Base-by-base conservation (phyloP, 306 rosid genomes). In the Inga laurina region DNA sequence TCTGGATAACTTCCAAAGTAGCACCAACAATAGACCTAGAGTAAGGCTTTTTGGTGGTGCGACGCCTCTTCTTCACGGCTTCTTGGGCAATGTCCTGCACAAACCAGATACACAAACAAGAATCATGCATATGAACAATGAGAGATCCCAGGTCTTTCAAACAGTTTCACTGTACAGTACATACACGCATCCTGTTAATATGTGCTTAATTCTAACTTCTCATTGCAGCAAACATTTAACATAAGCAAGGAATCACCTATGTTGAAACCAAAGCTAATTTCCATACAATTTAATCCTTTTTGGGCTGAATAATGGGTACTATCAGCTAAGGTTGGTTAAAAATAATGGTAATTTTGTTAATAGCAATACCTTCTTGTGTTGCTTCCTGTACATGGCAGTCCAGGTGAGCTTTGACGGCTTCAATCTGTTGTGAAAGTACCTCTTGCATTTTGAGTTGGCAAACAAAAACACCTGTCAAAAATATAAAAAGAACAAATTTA, bases 1-100 rank as follows among this genome's bases (percentile, higher is more conserved):
- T 92, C 82, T 90, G 96, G 70, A 92, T 92, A 61, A 90, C 90
- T 86, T 92, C 96, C 81, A 90, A 76, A 44, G 96, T 90, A 56
- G 90, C 93, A 79, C 93, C 93, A 0, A 90, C 93, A 22, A 90
- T 90, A 27, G 93, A 88, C 87, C 96, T 87, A 11, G 96, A 92
- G 84, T 92, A 92, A 10, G 97, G 97, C 83, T 91, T 92, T 76
- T 88, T 92, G 74, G 90, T 86, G 45, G 91, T 34, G 14, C 97
- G 97, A 77, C 97, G 88, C 88, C 90, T 90, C 90, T 90, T 92
- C 90, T 75, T 92, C 77, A 86, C 97, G 65, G 92, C 90, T 84
- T 92, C 97, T 86, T 89, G 94, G 72, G 97, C 92, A 82, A 89
- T 86, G 76, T 92, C 96, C 96, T 92, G 66, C 1, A 52, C 30